Base-by-base conservation (phyloP, 2,329 filamentous ascomycete genomes). In the Curvularia lunata region DNA sequence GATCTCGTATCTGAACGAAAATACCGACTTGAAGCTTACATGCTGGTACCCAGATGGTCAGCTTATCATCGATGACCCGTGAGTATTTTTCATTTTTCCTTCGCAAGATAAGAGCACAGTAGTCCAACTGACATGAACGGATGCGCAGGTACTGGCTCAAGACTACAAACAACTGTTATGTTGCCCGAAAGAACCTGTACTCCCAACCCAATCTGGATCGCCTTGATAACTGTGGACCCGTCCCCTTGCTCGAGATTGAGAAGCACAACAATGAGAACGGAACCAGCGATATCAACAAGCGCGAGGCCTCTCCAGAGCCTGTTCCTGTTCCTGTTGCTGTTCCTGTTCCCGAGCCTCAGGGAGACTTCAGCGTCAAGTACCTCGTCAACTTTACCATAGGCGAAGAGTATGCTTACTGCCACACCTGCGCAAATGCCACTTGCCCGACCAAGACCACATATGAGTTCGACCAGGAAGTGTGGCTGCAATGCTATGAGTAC, bases 151-250 rank as follows among this genome's bases (percentile, higher is more conserved):
- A 67, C 52, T 70, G 66, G 66, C 21, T 68, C 16, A 74, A 73
- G 37, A 74, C 71, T 25, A 70, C 67, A 21, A 68, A 71, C 53
- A 72, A 73, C 49, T 74, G 70, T 59, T 74, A 73, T 52, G 68
- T 74, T 23, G 64, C 69, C 1, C 54, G 62, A 27, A 72, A 68
- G 18, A 61, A 61, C 9, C 58, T 74, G 4, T 67, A 69, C 49
- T 62, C 58, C 8, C 65, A 64, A 13, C 70, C 70, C 5, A 62
- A 73, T 41, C 63, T 63, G 10, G 61, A 60, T 5, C 61, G 65
- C 47, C 67, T 74, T 10, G 67, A 73, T 42, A 57, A 63, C 30
- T 74, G 70, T 56, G 69, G 71, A 1, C 71, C 70, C 1, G 65
- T 72, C 21, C 71, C 71, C 0, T 56, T 64, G 2, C 63, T 74